phyloP scores from a whole-genome alignment of 1,284 basidiomycete species.

The Earliella scabrosa region DNA sequence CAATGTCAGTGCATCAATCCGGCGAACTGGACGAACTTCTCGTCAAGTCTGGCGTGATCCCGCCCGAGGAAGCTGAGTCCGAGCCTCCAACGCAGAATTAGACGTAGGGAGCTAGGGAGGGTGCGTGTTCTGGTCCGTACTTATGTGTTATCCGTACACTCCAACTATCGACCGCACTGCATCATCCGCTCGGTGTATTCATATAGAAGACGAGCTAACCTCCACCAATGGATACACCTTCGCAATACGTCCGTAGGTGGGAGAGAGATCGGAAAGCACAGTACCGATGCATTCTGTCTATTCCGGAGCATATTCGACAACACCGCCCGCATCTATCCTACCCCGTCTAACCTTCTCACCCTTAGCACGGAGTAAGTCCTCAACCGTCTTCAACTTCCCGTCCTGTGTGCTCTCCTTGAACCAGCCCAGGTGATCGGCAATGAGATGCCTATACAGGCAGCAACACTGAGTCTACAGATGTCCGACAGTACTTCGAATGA shows the following conservation, averaged over 20 bases:
- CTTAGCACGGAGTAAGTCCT: constrained; percentile 77
- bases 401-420: constrained; percentile 82
- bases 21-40: constrained; percentile 91
- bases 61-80: constrained; percentile 32
- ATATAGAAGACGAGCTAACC: too few relatives aligned
- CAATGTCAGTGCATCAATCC: constrained; percentile 85
- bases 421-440: constrained; percentile 94
- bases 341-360: constrained; percentile 80
- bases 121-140: not conserved
- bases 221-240: too few relatives aligned
- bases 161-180: too few relatives aligned
- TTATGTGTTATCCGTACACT: not conserved
- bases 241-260: too few relatives aligned
- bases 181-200: constrained; percentile 21
- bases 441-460: constrained; percentile 66
- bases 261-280: not conserved
- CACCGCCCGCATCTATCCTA: constrained; percentile 47
- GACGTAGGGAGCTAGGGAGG: not conserved
- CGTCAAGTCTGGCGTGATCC: constrained; percentile 73
- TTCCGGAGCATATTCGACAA: constrained; percentile 43
- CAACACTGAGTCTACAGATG: not conserved
- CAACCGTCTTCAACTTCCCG: constrained; percentile 77
- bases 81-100: constrained; percentile 4
- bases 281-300: constrained; percentile 1
- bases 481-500: not conserved